Base-by-base conservation (phyloP, 2,329 filamentous ascomycete species). In the Ophiocordyceps camponoti-rufipedis region DNA sequence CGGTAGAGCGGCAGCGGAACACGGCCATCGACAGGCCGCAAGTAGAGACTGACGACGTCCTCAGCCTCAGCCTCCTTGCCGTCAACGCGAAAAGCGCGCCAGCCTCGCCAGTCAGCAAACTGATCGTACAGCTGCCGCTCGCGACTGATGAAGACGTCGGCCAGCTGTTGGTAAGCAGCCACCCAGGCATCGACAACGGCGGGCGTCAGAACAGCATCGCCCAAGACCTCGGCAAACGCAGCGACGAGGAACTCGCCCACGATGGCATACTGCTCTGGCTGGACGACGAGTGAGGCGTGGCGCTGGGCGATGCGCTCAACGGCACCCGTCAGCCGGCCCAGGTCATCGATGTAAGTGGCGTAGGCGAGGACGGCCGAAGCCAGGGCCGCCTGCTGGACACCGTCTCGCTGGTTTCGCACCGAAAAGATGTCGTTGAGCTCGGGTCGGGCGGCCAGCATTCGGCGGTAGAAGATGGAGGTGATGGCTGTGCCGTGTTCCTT, bases 241-340 rank as follows among this genome's bases (percentile, higher is more conserved):
- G 69, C 71, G 16, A 88, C 67, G 1, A 88, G 69, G 57, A 78
- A 70, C 50, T 74, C 70, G 40, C 80, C 83, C 2, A 88, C 82
- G 31, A 85, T 71, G 45, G 68, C 62, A 57, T 88, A 88, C 45
- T 86, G 78, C 19, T 78, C 79, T 0, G 82, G 70, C 50, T 68
- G 64, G 54, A 88, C 73, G 56, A 74, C 75, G n/a, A 88, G 69
- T 1, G 75, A 81, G 23, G 71, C 80, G 56, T 88, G 83, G 64
- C 86, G 87, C 55, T 86, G 75, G 47, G 78, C 80, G 51, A 89
- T 86, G 54, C 79, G 73, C 59, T 85, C 78, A 13, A 75, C 66
- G 32, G 64, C 65, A 31, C 72, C 67, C 12, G 58, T 58, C 5
- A 87, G 67, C 18, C 66, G 72, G 42, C 69, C 71, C 0, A 85